Conservation (phyloP, 2,329 filamentous ascomycete genomes). For the Cytospora chrysosperma region DNA sequence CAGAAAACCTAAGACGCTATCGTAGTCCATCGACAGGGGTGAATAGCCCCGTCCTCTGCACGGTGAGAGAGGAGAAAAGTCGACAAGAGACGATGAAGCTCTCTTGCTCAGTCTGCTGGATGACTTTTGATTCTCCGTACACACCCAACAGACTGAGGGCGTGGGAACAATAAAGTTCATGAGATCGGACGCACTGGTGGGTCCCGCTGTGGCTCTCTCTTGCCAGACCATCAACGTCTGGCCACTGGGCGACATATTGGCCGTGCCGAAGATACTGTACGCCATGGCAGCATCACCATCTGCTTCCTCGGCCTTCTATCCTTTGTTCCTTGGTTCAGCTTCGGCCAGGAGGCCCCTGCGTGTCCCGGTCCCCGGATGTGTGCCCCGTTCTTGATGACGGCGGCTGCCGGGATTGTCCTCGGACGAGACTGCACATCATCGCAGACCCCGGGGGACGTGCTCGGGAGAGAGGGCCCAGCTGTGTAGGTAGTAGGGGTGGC, state of each 20-base stretch:
- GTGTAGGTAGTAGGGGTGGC: background rate
- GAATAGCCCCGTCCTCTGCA: slow-evolving; percentile 9
- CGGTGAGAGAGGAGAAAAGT: slow-evolving; percentile 3
- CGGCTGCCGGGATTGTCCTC: slow-evolving; percentile 1
- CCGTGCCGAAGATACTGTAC: slow-evolving; percentile 19
- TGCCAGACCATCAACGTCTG: background rate
- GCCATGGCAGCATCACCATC: background rate
- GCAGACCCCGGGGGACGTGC: background rate
- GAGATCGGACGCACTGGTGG: slow-evolving; percentile 1
- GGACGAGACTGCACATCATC: background rate
- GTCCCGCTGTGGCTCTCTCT: slow-evolving; percentile 12
- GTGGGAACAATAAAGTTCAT: slow-evolving; percentile 9
- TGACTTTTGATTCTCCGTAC: background rate
- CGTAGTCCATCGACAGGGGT: slow-evolving; percentile 8
- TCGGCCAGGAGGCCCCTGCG: background rate
- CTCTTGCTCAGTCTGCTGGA: too few relatives aligned
- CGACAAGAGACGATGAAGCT: slow-evolving; percentile 7
- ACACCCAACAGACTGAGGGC: slow-evolving; percentile 1
- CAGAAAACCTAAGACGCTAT: background rate
- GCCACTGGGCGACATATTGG: background rate
- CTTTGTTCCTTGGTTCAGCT: background rate
- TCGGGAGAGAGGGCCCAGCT: background rate
- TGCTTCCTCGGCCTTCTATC: background rate
- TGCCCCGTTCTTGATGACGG: background rate
- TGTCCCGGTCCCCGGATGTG: background rate